Base-by-base conservation (phyloP, 2,329 filamentous ascomycete genomes). In the Cercospora janseana region DNA sequence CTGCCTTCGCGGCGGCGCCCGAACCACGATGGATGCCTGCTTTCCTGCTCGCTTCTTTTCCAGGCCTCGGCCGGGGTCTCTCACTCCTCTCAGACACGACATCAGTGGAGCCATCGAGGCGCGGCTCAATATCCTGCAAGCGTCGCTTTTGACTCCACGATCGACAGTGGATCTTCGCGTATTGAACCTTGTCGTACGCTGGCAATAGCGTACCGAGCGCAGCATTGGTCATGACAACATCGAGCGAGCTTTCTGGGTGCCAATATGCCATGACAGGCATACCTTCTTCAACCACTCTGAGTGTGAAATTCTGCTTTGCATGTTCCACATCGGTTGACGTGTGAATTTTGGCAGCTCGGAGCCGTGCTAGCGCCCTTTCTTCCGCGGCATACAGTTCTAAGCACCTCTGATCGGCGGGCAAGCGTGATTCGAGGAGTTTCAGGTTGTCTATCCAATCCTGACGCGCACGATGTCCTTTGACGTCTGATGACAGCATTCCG, bases 101-200 rank as follows among this genome's bases (percentile, higher is more conserved):
- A 4, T 35, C 3, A 35, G 32, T 35, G 32, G 32, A 20, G 32
- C 32, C 32, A 35, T 35, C 27, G 15, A 21, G 21, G 8, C 42
- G 27, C 15, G 16, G 26, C 10, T 45, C 42, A 5, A 45, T 8
- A 10, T 31, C 29, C 16, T 23, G 27, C 6, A 3, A 3, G 10
- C 42, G 42, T 9, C 42, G 15, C 21, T 13, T n/a, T 10, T 4
- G 10, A 29, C 20, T 21, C 26, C 27, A 29, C 3, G 42, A 45
- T 3, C 42, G 42, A 23, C 42, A 45, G 18, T 31, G 29, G 10
- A 45, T 28, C 27, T 45, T 45, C 4, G 32, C 42, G 5, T 21
- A 29, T 23, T 45, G 26, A 8, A 45, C 4, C 9, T 32, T 21
- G 4, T 35, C 32, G 1, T 35, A 12, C 2, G 32, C 32, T 3